Base-by-base conservation (phyloP, 208 protist genomes). In the Endotrypanum monterogeii region DNA sequence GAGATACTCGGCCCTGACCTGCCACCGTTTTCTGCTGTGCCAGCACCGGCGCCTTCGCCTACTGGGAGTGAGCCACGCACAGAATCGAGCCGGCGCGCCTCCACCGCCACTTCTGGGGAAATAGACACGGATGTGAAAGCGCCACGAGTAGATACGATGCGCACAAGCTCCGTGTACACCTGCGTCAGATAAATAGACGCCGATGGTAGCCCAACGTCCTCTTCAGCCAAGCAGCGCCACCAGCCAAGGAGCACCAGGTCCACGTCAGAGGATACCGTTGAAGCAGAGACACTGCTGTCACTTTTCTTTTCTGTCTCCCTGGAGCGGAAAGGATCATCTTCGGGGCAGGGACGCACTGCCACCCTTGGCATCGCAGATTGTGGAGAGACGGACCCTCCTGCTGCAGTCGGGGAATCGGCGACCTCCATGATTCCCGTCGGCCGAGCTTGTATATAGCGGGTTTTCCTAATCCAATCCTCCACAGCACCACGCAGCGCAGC, bases 141-240 rank as follows among this genome's bases (percentile, higher is more conserved):
- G n/a, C 14, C 37, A 23, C 75, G 75, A 28, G 58, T 23, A 11
- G 16, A 14, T 18, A 72, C 56, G 28, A 80, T 75, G 30, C 76
- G 76, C 39, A 9, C 30, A 20, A 80, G 62, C 41, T 52, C 70
- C 1, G 32, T 28, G 50, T 58, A 80, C 32, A 80, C 76, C 55
- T 80, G 46, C 25, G 61, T 46, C 12, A 80, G 62, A 48, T 67
- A 72, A 23, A 80, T 37, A 5, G 35, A 62, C 41, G 57, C 54
- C 48, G 76, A 72, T 46, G 76, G 70, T 44, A 80, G 20, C 0
- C 63, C 76, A 11, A 58, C 32, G 14, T 80, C 76, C 56, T 71
- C 70, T 56, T 66, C 71, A n/a, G 50, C 37, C 46, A 72, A 28
- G 3, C 46, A 57, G 30, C 76, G 70, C 76, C 76, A 80, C 76